Evolutionary conservation across 1,284 basidiomycete species (phyloP).

Genomic region (Psilocybe mexicana): DNA sequence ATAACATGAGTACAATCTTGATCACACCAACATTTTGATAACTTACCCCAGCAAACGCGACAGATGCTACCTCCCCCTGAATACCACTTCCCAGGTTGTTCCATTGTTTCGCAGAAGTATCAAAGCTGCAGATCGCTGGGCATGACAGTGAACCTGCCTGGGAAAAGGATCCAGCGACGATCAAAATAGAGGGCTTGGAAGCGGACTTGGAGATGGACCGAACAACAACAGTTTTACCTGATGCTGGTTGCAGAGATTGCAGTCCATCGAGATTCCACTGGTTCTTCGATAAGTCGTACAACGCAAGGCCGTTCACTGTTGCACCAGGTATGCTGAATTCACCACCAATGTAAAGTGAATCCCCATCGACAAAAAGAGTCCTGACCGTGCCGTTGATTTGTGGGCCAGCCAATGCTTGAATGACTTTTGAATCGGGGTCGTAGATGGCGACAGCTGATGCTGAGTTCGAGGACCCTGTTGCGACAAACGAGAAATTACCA

Average conservation of each 20-base stretch:
- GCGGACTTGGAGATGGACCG: constrained; percentile 71
- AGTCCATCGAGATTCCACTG: constrained; percentile 61
- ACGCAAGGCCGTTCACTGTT: constrained; percentile 64
- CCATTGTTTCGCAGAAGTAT: constrained; percentile 75
- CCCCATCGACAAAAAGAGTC: constrained; percentile 65
- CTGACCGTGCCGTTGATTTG: constrained; percentile 74
- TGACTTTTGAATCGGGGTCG: constrained; percentile 49
- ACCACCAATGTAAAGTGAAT: constrained; percentile 80
- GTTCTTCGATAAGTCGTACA: constrained; percentile 71
- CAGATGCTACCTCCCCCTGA: constrained; percentile 76
- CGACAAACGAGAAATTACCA: constrained; percentile 82
- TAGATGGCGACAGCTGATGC: constrained; percentile 76
- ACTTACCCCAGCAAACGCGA: constrained; percentile 82
- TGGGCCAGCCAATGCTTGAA: constrained; percentile 61
- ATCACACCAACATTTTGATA: background rate
- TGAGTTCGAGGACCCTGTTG: constrained; percentile 42
- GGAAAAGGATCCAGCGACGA: constrained; percentile 87
- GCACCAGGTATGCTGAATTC: constrained; percentile 64
- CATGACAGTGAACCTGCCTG: constrained; percentile 79
- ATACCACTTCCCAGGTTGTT: constrained; percentile 79
- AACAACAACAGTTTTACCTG: constrained; percentile 66
- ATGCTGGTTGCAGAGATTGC: constrained; percentile 54
- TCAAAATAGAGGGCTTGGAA: constrained; percentile 62
- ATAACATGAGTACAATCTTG: constrained; percentile 5
- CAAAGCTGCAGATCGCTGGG: constrained; percentile 79